A percentile compares a stretch with the other conserved stretches of the same genome.
Conservation (phyloP, 257 asterid species). For the Solanum etuberosum region DNA sequence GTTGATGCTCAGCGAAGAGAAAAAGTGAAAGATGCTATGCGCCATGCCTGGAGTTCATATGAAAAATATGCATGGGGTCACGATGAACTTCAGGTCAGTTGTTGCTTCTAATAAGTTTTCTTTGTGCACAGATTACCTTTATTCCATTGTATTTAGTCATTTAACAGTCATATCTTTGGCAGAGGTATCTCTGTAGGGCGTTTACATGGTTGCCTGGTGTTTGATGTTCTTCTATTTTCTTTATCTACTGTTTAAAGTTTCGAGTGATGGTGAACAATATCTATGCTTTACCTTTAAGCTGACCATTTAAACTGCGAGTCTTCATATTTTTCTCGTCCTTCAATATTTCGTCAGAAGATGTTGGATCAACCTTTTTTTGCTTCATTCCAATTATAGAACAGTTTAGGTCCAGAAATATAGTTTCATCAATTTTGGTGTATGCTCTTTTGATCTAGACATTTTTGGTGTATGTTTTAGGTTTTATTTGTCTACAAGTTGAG, state of each 20-base stretch:
- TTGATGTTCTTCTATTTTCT: neutral
- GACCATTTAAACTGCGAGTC: neutral
- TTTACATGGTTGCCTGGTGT: neutral
- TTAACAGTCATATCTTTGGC: neutral
- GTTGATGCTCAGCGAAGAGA: constrained; percentile 52
- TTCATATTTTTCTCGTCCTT: neutral
- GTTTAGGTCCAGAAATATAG: neutral
- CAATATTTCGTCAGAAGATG: neutral
- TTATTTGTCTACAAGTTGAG: neutral
- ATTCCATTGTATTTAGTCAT: neutral
- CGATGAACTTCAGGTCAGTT: constrained; percentile 90
- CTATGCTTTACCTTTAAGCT: neutral
- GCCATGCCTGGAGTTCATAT: constrained; percentile 95
- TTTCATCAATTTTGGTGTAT: neutral
- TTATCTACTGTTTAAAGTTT: neutral
- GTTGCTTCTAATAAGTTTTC: neutral
- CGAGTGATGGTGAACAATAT: neutral
- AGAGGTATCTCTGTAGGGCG: neutral
- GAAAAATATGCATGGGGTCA: constrained; percentile 99
- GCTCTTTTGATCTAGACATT: neutral
- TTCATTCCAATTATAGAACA: neutral
- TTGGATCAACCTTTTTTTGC: neutral
- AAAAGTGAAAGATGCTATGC: constrained; percentile 91
- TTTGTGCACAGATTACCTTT: neutral
- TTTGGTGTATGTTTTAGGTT: neutral